Evolutionary conservation across 148 eudicot species (phyloP).

Genomic region (Oxyria digyna): DNA sequence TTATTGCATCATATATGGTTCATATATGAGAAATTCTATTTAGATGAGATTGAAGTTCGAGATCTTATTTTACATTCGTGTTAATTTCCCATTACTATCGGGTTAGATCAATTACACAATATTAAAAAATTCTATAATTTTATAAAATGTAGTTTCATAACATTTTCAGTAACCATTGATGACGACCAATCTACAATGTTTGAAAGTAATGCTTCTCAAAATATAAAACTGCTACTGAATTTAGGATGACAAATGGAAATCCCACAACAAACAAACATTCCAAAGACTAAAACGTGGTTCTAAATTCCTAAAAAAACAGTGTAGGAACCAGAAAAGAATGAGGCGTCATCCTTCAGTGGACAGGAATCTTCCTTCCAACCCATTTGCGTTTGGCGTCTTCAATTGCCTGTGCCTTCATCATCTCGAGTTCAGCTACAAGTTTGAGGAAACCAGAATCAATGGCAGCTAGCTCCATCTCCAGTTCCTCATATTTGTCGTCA

Average conservation of each 20-base stretch:
- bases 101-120: too few relatives aligned
- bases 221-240: background rate
- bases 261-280: background rate
- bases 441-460: slow-evolving; percentile 42
- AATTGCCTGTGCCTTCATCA: slow-evolving; percentile 46
- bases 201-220: too few relatives aligned
- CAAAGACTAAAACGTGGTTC: background rate
- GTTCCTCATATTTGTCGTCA: slow-evolving; percentile 25
- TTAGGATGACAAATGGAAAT: background rate
- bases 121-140: too few relatives aligned
- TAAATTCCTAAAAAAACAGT: background rate
- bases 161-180: too few relatives aligned
- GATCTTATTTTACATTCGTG: too few relatives aligned
- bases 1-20: too few relatives aligned
- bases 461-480: slow-evolving; percentile 50
- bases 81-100: too few relatives aligned
- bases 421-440: slow-evolving; percentile 25
- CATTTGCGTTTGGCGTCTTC: slow-evolving; percentile 47
- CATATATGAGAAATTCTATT: too few relatives aligned
- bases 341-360: slow-evolving; percentile 11
- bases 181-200: too few relatives aligned
- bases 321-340: background rate
- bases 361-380: slow-evolving; percentile 26
- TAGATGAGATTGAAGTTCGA: too few relatives aligned
- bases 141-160: too few relatives aligned